Evolutionary conservation across 495 filamentous ascomycete species (phyloP), one percentile per base, ranked within the genome.

Genomic region (Penicillium alfredii): DNA sequence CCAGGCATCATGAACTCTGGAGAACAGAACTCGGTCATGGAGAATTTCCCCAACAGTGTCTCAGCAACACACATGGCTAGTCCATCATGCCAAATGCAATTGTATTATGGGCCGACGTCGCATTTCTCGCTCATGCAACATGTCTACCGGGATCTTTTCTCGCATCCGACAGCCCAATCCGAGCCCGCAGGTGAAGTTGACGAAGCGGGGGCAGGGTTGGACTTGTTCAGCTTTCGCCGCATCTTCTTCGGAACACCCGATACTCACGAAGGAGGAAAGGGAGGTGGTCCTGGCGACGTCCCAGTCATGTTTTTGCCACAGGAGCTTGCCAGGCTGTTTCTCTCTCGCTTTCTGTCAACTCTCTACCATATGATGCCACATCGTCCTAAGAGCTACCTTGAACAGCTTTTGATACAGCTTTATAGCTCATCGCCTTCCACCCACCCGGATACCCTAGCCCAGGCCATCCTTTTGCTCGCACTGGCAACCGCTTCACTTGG

Each of bases 101-200:
- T 71, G 3, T 71, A 68, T 41, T 71, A 71, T 56, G 67, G 67
- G 0, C 60, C 66, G 0, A 61, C 64, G 0, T 69, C 67, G 4
- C 61, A 69, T 35, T 71, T 71, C 36, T 49, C 65, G 1, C 58
- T 71, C 0, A 65, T 69, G 56, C 63, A 68, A 27, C 56, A 68
- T 23, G 53, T 69, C 20, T 67, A 71, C 33, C 49, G 61, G 6
- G 63, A 62, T 25, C 43, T 70, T 8, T 43, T 63, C 12, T 47
- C 56, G 6, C 44, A 59, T 22, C 53, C 51, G n/a, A 40, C 48
- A 1, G 28, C 46, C n/a, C 42, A 44, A n/a, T 35, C 44, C 10
- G 39, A 45, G 12, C 53, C 56, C 1, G 55, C 55, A 8, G 49
- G 55, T 10, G 56, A 60, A 16, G 64, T 69, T 0, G 61, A 68